A percentile compares a stretch with the other conserved stretches of the same genome.
Conservation (phyloP, 805 yeast genomes). For the Hanseniaspora nectarophila region DNA sequence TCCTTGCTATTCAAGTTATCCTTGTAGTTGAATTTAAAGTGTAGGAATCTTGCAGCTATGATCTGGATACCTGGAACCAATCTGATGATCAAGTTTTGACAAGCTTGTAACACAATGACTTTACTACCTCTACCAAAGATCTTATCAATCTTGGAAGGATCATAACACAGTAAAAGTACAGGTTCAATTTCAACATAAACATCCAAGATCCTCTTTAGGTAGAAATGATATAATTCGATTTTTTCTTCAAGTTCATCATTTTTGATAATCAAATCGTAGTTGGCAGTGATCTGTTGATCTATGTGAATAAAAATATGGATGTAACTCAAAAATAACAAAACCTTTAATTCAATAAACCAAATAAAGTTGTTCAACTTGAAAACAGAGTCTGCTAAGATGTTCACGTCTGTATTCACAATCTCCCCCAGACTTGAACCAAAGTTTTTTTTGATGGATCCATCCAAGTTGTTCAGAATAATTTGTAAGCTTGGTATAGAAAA, state of each 20-base stretch:
- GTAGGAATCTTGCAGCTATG: conserved; percentile 25
- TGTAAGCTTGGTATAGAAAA: conserved; percentile 33
- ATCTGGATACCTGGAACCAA: conserved; percentile 18
- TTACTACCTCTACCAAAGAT: conserved; percentile 19
- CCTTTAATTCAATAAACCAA: conserved; percentile 23
- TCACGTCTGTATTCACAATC: conserved; percentile 23
- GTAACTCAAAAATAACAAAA: conserved; percentile 22
- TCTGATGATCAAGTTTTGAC: conserved; percentile 18
- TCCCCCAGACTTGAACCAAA: conserved; percentile 27
- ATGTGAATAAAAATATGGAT: conserved; percentile 21
- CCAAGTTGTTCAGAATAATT: conserved; percentile 30
- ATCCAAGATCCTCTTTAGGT: conserved; percentile 20
- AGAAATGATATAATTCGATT: conserved; percentile 20
- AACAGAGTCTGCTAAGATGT: conserved; percentile 18
- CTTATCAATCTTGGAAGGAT: conserved; percentile 13
- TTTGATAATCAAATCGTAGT: conserved; percentile 15
- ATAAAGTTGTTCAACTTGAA: conserved; percentile 23
- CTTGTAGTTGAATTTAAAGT: conserved; percentile 22
- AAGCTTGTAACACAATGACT: conserved; percentile 17
- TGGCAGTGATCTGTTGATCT: conserved; percentile 16
- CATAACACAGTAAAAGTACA: conserved; percentile 15
- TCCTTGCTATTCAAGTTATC: not conserved
- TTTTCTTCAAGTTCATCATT: conserved; percentile 20
- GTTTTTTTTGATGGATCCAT: conserved; percentile 25
- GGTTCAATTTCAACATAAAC: conserved; percentile 20